Evolutionary conservation across 352 stramenopile species (phyloP), one percentile per base, ranked within the genome.

Genomic region (Pythium folliculosum): DNA sequence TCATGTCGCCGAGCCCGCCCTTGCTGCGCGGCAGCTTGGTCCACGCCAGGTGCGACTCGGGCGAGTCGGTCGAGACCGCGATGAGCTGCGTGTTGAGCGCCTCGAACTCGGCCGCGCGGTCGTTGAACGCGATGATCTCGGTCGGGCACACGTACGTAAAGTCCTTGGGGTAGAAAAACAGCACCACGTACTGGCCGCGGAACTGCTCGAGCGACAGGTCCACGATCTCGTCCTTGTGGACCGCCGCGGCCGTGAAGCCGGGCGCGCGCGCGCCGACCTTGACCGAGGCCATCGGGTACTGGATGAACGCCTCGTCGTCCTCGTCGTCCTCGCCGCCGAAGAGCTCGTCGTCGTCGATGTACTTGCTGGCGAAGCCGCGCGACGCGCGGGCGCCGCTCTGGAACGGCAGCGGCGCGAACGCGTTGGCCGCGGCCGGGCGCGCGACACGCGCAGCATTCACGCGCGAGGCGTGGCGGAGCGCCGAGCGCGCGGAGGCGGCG

Each of bases 111-210:
- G 75, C 75, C 1, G 83, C 84, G 47, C 86, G 75, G 80, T 97
- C 90, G 61, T 86, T 95, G 73, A 96, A 96, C 25, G 90, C 89
- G 64, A 96, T 96, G 72, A 97, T 96, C 75, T 97, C 90, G 14
- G 90, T 97, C 50, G 90, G 90, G 63, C 90, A 97, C 65, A 97
- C 90, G 71, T 92, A 94, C 63, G 88, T 94, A 58, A 95, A 95
- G 68, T 95, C 90, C 80, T 96, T 96, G 3, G 90, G 90, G 77
- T 97, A 97, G 71, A 97, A 97, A 72, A 97, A 94, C 32, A 97
- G 67, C 67, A 96, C 89, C 22, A 95, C 80, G 75, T 95, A 97
- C 78, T 96, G 89, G 55, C 90, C 90, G 45, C 80, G 76, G 81
- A 90, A 97, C 65, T 91, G 75, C 43, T 91, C 82, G 19, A 96